Evolutionary conservation across 352 stramenopile species (phyloP).

Genomic region (Albugo candida): DNA sequence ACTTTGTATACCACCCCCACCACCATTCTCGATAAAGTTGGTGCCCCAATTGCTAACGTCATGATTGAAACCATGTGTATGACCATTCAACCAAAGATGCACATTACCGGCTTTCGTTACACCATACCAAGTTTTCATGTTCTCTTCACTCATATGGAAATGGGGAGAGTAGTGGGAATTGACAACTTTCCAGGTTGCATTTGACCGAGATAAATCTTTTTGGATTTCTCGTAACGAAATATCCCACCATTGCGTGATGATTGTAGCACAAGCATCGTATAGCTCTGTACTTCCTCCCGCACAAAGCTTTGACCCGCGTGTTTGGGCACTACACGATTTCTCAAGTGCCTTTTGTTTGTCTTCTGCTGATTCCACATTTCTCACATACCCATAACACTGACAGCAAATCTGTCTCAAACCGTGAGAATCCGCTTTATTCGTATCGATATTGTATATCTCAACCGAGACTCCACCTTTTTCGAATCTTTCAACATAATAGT

Average conservation of each 20-base stretch:
- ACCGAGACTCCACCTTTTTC: conserved; percentile 64
- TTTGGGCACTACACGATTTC: conserved; percentile 49
- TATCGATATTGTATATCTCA: conserved; percentile 80
- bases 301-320: conserved; percentile 41
- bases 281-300: conserved; percentile 39
- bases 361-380: conserved; percentile 20
- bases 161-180: conserved; percentile 82
- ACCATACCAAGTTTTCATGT: conserved; percentile 79
- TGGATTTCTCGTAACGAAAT: conserved; percentile 44
- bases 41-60: conserved; percentile 70
- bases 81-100: conserved; percentile 66
- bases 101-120: conserved; percentile 58
- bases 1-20: conserved; percentile 67
- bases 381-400: conserved; percentile 73
- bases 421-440: conserved; percentile 71
- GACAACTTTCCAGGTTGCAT: conserved; percentile 69
- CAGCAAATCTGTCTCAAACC: conserved; percentile 72
- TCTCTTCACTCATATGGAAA: conserved; percentile 77
- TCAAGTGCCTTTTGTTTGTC: conserved; percentile 22
- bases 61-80: conserved; percentile 79
- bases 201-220: conserved; percentile 48
- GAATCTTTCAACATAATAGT: conserved; percentile 72
- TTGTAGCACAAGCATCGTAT: conserved; percentile 57
- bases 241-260: conserved; percentile 63
- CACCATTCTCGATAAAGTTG: conserved; percentile 78